Evolutionary conservation across 805 yeast species (phyloP), one percentile per base, ranked within the genome.

Genomic region (Candida coquimbonensis): DNA sequence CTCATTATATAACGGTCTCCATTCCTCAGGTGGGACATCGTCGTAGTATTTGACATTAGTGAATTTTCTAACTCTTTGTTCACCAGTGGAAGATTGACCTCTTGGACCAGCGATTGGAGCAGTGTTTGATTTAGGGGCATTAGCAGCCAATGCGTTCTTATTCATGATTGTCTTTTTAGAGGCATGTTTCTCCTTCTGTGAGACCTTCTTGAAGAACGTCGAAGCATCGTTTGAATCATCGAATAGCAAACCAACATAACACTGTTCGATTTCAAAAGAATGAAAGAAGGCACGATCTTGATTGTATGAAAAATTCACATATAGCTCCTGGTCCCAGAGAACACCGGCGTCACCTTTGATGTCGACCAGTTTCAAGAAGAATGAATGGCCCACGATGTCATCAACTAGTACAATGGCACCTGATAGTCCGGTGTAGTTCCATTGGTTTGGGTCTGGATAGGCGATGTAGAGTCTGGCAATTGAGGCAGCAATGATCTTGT

Each of bases 221-320:
- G 86, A 69, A 0, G 98, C 98, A 55, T 93, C 99, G 43, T 69
- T 72, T 46, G 85, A 79, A 66, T 91, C 96, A 54, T 89, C 96
- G 63, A 93, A 93, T 43, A 93, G 66, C 21, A 93, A 70, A 0
- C 98, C 99, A 11, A 81, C 89, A 43, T 73, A 74, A 61, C 96
- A 90, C 21, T 87, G 95, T 55, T 93, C 98, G 39, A 88, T 70
- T 68, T 93, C 99, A 67, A 93, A 93, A 7, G 95, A 74, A 63
- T 93, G 98, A 73, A 93, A 93, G 65, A 87, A 93, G 36, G 95
- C 81, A 31, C 99, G 77, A 64, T 93, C 99, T 64, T 93, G 98
- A 59, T 86, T 78, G 65, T 93, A 93, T 55, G 83, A 82, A 63
- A 93, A 89, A 56, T 87, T 83, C 12, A 87, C 81, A 57, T 87